Conservation (phyloP, 805 yeast genomes). For the Pichia nanzhaoensis region DNA sequence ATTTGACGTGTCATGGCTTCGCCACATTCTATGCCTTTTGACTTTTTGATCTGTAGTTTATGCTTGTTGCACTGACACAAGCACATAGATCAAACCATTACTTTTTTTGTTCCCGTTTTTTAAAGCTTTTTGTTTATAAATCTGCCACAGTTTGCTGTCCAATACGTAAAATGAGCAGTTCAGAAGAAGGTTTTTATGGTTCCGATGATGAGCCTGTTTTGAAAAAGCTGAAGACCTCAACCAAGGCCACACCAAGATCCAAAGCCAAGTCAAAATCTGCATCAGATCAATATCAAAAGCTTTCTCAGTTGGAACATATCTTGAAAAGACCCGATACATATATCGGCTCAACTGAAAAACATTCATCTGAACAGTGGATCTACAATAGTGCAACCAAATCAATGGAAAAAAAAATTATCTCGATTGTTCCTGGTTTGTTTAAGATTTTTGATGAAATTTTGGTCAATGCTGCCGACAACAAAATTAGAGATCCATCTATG, state of each 20-base stretch:
- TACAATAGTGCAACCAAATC: conserved; percentile 57
- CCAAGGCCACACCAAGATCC: neutral
- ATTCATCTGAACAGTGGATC: conserved; percentile 80
- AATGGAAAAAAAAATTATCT: conserved; percentile 56
- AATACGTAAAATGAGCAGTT: neutral
- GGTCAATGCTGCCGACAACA: conserved; percentile 98
- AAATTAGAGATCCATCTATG: conserved; percentile 91
- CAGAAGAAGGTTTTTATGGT: neutral
- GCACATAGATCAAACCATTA: no score
- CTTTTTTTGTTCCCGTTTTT: no score
- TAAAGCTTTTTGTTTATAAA: no score
- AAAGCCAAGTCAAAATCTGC: conserved; percentile 28
- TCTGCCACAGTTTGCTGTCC: no score
- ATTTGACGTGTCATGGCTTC: no score
- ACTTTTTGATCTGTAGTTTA: no score
- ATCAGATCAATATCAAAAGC: conserved; percentile 81
- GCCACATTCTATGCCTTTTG: no score
- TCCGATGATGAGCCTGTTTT: neutral
- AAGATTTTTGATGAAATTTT: conserved; percentile 95
- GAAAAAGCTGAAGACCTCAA: neutral
- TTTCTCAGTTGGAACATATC: conserved; percentile 93
- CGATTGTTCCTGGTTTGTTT: conserved; percentile 90
- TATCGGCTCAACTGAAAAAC: conserved; percentile 87
- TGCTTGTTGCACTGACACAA: no score
- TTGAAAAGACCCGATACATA: conserved; percentile 97